Percentiles rank a stretch among this genome's conserved stretches.
Evolutionary conservation across 2,329 filamentous ascomycete genomes (phyloP).

Genomic region (Aspergillus awamori): DNA sequence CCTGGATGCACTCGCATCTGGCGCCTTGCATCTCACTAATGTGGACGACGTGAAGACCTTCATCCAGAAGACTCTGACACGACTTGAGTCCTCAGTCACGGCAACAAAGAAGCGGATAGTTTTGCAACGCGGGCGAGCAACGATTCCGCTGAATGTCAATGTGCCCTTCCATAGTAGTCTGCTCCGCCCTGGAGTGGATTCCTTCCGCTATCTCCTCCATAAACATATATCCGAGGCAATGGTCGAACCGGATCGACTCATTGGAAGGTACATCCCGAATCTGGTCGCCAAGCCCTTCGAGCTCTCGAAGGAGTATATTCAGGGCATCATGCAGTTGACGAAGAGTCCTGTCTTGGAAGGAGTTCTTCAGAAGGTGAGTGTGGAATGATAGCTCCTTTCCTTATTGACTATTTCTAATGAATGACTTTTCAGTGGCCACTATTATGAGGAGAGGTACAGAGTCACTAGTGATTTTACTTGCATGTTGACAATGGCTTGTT

Average conservation of each 20-base stretch:
- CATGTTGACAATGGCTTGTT: too few relatives aligned
- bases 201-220: not conserved
- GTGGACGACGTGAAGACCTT: too few relatives aligned
- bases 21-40: too few relatives aligned
- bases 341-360: not conserved
- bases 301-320: not conserved
- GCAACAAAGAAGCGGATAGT: not conserved
- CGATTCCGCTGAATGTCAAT: conserved; percentile 2
- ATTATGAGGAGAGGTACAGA: too few relatives aligned
- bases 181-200: not conserved
- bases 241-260: not conserved
- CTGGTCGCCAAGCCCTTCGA: not conserved
- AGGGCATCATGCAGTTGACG: not conserved
- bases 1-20: too few relatives aligned
- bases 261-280: not conserved
- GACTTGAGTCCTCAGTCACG: too few relatives aligned
- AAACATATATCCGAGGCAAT: not conserved
- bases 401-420: too few relatives aligned
- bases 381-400: too few relatives aligned
- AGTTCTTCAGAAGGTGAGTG: too few relatives aligned
- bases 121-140: not conserved
- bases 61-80: too few relatives aligned
- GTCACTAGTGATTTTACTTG: too few relatives aligned
- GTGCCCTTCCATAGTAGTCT: conserved; percentile 9
- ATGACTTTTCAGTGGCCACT: too few relatives aligned